phyloP scores from a whole-genome alignment of 148 eudicot genomes.

The Heliamphora exappendiculata region DNA sequence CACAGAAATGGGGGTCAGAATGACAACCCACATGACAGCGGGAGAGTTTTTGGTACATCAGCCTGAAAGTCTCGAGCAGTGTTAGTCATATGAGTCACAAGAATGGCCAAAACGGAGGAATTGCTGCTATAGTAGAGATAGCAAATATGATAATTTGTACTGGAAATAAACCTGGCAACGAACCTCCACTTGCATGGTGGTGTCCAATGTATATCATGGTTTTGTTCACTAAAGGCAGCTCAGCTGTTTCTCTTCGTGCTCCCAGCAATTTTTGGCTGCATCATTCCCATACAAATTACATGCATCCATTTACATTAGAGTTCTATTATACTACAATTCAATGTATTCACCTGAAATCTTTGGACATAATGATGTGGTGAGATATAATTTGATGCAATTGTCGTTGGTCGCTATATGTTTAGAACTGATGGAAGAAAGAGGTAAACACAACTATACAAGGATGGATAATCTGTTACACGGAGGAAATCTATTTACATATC shows the following conservation, averaged over 20 bases:
- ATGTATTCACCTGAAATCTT: not conserved
- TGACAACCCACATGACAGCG: conserved; percentile 15
- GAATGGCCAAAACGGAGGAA: conserved; percentile 10
- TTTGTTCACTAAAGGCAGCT: conserved; percentile 85
- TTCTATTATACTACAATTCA: not conserved
- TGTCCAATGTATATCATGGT: conserved; percentile 66
- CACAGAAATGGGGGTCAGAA: conserved; percentile 1
- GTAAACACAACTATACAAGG: not conserved
- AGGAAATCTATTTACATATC: not conserved
- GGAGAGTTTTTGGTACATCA: conserved; percentile 11
- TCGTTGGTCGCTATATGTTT: not conserved
- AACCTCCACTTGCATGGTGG: conserved; percentile 25
- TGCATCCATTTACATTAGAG: not conserved
- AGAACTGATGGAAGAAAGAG: not conserved
- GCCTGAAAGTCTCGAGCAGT: conserved; percentile 29
- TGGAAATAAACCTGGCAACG: conserved; percentile 31
- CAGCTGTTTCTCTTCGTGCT: conserved; percentile 57
- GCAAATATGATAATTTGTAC: conserved; percentile 16
- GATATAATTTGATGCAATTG: not conserved
- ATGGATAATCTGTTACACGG: not conserved
- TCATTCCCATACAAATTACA: not conserved
- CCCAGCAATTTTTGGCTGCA: conserved; percentile 71
- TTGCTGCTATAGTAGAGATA: conserved; percentile 16
- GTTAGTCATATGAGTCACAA: conserved; percentile 14
- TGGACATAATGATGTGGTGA: not conserved